A percentile compares a stretch with the other conserved stretches of the same genome.
phyloP scores from a whole-genome alignment of 2,329 filamentous ascomycete species.

The Ophiostoma fasciatum region DNA sequence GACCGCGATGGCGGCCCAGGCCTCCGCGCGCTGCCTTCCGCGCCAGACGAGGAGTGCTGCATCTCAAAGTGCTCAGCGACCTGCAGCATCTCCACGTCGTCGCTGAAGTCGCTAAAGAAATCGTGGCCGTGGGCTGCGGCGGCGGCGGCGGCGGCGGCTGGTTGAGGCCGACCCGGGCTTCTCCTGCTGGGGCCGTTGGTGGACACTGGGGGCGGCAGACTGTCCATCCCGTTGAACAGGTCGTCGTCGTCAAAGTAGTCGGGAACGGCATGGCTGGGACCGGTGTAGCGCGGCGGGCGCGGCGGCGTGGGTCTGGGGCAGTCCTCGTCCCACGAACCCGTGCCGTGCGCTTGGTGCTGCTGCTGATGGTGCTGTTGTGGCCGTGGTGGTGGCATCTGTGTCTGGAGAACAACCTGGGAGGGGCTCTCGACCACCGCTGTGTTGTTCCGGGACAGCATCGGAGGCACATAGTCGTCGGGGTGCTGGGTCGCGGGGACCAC shows the following conservation, averaged over 20 bases:
- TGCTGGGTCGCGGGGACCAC: constrained; percentile 32
- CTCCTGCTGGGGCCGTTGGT: not conserved
- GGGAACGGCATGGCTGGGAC: constrained; percentile 2
- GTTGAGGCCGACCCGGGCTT: not conserved
- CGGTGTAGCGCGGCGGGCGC: not conserved
- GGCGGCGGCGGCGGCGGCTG: not conserved
- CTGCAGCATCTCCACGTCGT: constrained; percentile 31
- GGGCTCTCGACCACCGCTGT: constrained; percentile 19
- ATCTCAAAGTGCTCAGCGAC: constrained; percentile 36
- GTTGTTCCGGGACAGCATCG: constrained; percentile 19
- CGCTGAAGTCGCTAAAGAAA: constrained; percentile 18
- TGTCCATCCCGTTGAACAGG: not conserved
- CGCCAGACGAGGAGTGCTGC: constrained; percentile 15
- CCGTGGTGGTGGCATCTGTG: constrained; percentile 29
- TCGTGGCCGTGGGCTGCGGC: constrained; percentile 2
- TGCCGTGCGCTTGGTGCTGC: too few species aligned
- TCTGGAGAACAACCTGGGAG: constrained; percentile 37
- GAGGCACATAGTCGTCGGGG: constrained; percentile 15
- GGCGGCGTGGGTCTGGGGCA: not conserved
- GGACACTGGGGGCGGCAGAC: constrained; percentile 4
- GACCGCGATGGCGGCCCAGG: constrained; percentile 17
- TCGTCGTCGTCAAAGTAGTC: constrained; percentile 12
- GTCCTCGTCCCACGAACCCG: not conserved
- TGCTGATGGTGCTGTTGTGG: too few species aligned
- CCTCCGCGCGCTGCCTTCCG: constrained; percentile 15